Percentiles rank a stretch among this genome's conserved stretches.
Conservation (phyloP, 805 yeast genomes). For the Sugiyamaella lignohabitans region DNA sequence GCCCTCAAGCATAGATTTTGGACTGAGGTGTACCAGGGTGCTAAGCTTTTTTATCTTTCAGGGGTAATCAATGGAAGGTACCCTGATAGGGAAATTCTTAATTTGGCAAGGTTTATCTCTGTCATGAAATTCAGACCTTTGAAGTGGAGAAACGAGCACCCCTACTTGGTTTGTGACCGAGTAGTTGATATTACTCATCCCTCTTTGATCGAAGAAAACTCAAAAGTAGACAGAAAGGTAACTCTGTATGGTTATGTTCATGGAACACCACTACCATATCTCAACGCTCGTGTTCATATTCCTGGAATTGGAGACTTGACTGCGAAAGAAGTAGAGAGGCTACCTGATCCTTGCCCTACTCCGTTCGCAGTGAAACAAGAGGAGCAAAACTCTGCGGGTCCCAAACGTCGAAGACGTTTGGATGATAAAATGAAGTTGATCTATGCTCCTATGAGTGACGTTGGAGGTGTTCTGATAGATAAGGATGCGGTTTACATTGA, state of each 20-base stretch:
- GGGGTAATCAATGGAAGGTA: constrained; percentile 97
- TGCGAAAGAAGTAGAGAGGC: constrained; percentile 69
- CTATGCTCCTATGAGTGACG: constrained; percentile 99
- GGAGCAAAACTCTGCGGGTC: constrained; percentile 46
- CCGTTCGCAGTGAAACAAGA: constrained; percentile 83
- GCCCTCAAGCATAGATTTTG: constrained; percentile 89
- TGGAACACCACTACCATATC: constrained; percentile 75
- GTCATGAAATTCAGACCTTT: constrained; percentile 99
- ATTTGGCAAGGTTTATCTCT: constrained; percentile 83
- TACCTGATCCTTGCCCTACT: constrained; percentile 99
- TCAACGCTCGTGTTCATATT: constrained; percentile 74
- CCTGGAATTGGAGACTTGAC: constrained; percentile 93
- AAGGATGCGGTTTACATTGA: constrained; percentile 96
- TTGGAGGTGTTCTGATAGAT: constrained; percentile 96
- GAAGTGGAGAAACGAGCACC: constrained; percentile 98
- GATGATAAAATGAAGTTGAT: constrained; percentile 92
- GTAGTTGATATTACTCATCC: constrained; percentile 95
- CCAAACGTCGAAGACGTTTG: constrained; percentile 71
- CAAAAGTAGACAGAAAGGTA: constrained; percentile 79
- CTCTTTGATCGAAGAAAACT: constrained; percentile 63
- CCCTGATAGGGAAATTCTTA: constrained; percentile 93
- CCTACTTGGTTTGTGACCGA: constrained; percentile 86
- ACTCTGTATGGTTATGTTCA: constrained; percentile 93
- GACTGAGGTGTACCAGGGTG: constrained; percentile 99
- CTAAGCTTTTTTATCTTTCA: constrained; percentile 85